Conservation (phyloP, 331 rosid species). For the Ulmus americana region DNA sequence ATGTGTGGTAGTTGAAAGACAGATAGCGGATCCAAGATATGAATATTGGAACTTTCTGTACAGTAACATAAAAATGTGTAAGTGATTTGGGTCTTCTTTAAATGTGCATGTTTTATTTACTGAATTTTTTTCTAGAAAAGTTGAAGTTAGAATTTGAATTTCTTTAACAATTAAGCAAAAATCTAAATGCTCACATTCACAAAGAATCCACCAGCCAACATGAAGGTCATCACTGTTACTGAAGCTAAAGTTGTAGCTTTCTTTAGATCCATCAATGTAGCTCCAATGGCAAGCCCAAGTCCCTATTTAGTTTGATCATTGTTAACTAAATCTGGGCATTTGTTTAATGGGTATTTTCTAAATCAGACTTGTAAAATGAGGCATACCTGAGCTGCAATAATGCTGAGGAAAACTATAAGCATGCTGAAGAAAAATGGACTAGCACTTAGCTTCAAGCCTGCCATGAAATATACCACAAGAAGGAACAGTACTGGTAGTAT, state of each 20-base stretch:
- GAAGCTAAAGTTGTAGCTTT: conserved; percentile 92
- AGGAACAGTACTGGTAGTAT: conserved; percentile 72
- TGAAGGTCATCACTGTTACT: conserved; percentile 95
- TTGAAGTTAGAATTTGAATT: neutral
- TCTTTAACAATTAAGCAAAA: neutral
- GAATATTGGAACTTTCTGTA: conserved; percentile 78
- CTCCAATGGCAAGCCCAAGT: conserved; percentile 93
- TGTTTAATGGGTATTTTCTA: neutral
- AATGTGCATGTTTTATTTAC: neutral
- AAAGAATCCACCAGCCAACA: conserved; percentile 97
- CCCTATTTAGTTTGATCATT: conserved; percentile 46
- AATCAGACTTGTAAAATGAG: conserved; percentile 8
- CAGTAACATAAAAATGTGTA: conserved; percentile 13
- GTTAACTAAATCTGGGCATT: conserved; percentile 4
- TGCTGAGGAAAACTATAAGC: conserved; percentile 82
- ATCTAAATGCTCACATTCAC: conserved; percentile 49
- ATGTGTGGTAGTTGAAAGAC: conserved; percentile 97
- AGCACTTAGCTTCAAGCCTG: conserved; percentile 56
- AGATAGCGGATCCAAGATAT: conserved; percentile 81
- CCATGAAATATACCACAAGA: conserved; percentile 86
- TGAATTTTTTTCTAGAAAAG: neutral
- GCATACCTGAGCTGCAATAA: conserved; percentile 89
- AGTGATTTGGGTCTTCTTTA: neutral
- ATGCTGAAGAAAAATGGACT: conserved; percentile 62
- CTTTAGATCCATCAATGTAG: conserved; percentile 81